Conservation (phyloP, 2,329 filamentous ascomycete genomes). For the Escovopsis sp. region DNA sequence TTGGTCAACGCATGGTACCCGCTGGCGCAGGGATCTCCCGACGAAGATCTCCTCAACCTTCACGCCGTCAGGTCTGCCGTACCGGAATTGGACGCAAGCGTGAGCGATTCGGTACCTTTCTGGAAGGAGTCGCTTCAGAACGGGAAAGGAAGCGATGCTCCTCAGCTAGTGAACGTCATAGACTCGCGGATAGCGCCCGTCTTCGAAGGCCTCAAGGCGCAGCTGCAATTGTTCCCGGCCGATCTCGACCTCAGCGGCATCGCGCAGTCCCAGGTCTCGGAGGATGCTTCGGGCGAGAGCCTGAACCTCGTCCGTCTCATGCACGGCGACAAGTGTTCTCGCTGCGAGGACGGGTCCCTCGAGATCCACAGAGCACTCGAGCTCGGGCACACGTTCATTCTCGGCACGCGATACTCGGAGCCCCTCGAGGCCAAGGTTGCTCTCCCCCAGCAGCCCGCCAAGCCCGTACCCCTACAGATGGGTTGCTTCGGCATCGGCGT, state of each 20-base stretch:
- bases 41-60: conserved; percentile 26
- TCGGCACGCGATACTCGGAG: conserved; percentile 75
- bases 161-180: conserved; percentile 20
- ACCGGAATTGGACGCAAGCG: conserved; percentile 54
- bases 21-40: conserved; percentile 13
- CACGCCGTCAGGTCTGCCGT: conserved; percentile 51
- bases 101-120: conserved; percentile 42
- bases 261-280: conserved; percentile 9
- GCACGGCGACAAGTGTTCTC: conserved; percentile 57
- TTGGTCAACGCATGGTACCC: conserved; percentile 59
- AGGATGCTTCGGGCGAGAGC: conserved; percentile 21
- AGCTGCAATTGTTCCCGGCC: conserved; percentile 14
- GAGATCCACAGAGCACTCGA: conserved; percentile 64
- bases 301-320: conserved; percentile 51
- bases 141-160: conserved; percentile 1
- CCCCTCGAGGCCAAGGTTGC: conserved; percentile 53
- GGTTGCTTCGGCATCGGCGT: conserved; percentile 94
- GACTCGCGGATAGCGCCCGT: conserved; percentile 16
- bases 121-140: conserved; percentile 30
- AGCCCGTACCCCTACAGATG: conserved; percentile 59
- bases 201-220: conserved; percentile 11
- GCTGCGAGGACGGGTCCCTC: conserved; percentile 50
- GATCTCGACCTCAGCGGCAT: conserved; percentile 3
- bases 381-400: conserved; percentile 86
- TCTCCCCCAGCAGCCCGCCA: conserved; percentile 14